phyloP scores from a whole-genome alignment of 2,329 filamentous ascomycete species.

The Ceratocystis harringtonii region DNA sequence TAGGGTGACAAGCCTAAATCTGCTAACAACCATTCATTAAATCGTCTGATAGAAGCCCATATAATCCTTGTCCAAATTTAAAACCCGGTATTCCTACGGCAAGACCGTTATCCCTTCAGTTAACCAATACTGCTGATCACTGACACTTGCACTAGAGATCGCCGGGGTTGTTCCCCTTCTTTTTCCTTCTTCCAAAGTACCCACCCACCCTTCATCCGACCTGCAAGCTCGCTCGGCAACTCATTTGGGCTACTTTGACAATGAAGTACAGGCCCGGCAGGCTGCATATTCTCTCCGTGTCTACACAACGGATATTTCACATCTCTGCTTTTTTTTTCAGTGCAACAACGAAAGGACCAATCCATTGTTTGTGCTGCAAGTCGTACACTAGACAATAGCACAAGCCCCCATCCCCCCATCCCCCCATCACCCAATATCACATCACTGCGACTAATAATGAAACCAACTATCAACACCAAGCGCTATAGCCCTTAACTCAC shows the following conservation, averaged over 20 bases:
- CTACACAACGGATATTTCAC: not conserved
- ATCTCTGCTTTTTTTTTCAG: not conserved
- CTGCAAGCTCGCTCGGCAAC: not conserved
- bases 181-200: not conserved
- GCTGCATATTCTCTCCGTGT: not conserved
- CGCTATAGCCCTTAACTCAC: too few relatives aligned
- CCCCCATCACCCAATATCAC: not conserved
- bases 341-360: not conserved
- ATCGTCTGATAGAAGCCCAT: not conserved
- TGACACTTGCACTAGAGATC: not conserved
- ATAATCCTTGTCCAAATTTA: not conserved
- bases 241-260: not conserved
- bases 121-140: slow-evolving; percentile 5
- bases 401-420: not conserved
- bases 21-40: not conserved
- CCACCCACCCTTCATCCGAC: not conserved
- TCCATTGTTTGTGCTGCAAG: not conserved
- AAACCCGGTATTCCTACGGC: not conserved
- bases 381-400: not conserved
- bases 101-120: slow-evolving; percentile 3
- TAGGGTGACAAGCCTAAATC: too few relatives aligned
- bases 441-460: too few relatives aligned
- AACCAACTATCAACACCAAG: too few relatives aligned
- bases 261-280: not conserved
- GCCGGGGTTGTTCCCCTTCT: not conserved